Evolutionary conservation across 1,284 basidiomycete species (phyloP), one percentile per base, ranked within the genome.

Genomic region (Vanrija humicola): DNA sequence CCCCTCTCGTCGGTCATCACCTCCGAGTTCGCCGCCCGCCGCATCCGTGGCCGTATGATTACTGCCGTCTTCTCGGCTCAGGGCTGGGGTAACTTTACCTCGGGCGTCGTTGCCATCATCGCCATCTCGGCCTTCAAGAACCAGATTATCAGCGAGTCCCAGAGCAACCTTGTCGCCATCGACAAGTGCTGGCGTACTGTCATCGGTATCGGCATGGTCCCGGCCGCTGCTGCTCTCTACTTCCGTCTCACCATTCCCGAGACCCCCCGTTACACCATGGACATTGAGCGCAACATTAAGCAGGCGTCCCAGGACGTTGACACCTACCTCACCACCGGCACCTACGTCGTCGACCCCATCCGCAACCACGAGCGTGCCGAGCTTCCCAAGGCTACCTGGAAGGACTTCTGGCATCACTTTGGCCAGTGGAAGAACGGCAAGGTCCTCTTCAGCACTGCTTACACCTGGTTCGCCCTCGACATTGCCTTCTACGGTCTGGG

Each of bases 221-320:
- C 78, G 46, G 78, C 70, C 19, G 62, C 61, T 56, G 64, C 76
- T 42, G 77, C 78, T n/a, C 72, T 79, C 48, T 82, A 81, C 76
- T 81, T 80, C 77, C 79, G 75, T 54, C 56, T 75, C 34, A 78
- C 78, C 38, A 79, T 79, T 60, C 75, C 79, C 58, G 80, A 80
- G 68, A 81, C 80, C 15, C 68, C 89, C 38, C 87, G 89, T 64
- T 94, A 88, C 81, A 92, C 89, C 56, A 89, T 92, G 85, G 89
- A 91, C 77, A 83, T 92, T 64, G 88, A 91, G 77, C 84, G 88
- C 58, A 89, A 91, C 76, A 81, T 90, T 59, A 79, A 83, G 65
- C 85, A 87, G 68, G 88, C 88, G 10, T 67, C 83, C 14, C 77
- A 81, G 51, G 87, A 89, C 69, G 86, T 87, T 61, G 64, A 73